Conservation (phyloP, 2,329 filamentous ascomycete species). For the Acephala macrosclerotiorum region DNA sequence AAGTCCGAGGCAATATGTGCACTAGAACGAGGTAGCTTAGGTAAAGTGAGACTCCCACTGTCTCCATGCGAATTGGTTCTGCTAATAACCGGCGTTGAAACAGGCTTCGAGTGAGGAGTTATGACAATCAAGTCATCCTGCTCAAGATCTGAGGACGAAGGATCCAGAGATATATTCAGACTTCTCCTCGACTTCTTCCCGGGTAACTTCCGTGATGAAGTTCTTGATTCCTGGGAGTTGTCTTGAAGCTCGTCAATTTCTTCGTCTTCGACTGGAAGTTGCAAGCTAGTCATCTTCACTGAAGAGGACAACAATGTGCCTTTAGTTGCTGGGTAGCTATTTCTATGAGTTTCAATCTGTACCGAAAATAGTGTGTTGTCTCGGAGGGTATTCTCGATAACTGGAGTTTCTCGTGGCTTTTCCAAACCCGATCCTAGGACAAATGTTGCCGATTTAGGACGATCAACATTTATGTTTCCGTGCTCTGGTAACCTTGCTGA, state of each 20-base stretch:
- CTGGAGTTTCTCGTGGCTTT: neutral
- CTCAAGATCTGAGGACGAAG: constrained; percentile 21
- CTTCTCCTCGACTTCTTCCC: neutral
- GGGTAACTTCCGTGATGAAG: constrained; percentile 7
- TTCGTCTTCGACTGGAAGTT: neutral
- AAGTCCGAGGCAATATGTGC: neutral
- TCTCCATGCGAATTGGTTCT: neutral
- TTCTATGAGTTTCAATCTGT: neutral
- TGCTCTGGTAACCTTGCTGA: constrained; percentile 11
- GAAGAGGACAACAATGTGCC: neutral
- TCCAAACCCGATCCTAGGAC: neutral
- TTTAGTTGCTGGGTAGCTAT: neutral
- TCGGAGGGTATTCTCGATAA: neutral
- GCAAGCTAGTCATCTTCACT: neutral
- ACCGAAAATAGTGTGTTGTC: neutral
- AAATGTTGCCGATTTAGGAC: neutral
- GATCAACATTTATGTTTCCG: neutral
- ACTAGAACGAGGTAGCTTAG: constrained; percentile 7
- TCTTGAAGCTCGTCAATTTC: constrained; percentile 26
- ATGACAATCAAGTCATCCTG: constrained; percentile 20
- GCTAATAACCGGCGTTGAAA: neutral
- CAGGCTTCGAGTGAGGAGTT: constrained; percentile 10
- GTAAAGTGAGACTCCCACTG: neutral
- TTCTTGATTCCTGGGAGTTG: constrained; percentile 8
- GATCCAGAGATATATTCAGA: neutral